phyloP scores from a whole-genome alignment of 495 filamentous ascomycete species.

The Podospora fimiseda region DNA sequence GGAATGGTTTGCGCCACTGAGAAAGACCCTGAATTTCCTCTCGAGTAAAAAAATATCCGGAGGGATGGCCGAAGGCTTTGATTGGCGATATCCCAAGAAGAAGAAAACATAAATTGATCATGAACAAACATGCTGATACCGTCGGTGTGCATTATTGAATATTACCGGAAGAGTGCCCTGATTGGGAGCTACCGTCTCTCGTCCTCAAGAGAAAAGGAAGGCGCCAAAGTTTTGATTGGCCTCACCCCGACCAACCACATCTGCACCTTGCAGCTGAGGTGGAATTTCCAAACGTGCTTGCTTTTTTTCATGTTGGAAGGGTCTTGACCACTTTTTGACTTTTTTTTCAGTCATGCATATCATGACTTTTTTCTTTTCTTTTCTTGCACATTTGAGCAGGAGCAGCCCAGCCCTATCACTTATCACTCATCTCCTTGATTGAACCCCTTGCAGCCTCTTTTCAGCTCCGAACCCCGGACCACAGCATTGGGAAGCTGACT shows the following conservation, averaged over 20 bases:
- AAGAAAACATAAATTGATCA: too few relatives aligned
- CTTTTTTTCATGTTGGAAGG: background rate
- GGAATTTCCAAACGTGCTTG: background rate
- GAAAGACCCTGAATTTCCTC: background rate
- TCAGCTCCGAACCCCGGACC: background rate
- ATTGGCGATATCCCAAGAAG: too few relatives aligned
- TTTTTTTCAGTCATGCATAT: background rate
- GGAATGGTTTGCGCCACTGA: background rate
- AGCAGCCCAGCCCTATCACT: background rate
- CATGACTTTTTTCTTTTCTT: too few relatives aligned
- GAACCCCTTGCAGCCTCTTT: background rate
- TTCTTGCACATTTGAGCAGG: too few relatives aligned
- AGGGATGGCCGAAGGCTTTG: background rate
- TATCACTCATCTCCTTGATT: too few relatives aligned
- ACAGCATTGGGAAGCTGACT: slow-evolving; percentile 1
- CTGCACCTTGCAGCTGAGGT: background rate
- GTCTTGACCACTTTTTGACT: background rate
- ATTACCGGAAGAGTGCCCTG: background rate
- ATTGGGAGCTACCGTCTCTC: background rate
- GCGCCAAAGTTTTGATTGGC: background rate
- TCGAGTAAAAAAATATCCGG: background rate
- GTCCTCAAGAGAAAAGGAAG: background rate
- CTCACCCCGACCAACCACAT: background rate
- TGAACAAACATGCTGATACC: too few relatives aligned
- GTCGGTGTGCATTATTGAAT: too few relatives aligned